Percentiles rank a stretch among this genome's conserved stretches.
Evolutionary conservation across 129 eudicot species (phyloP).

Genomic region (Erigeron canadensis): DNA sequence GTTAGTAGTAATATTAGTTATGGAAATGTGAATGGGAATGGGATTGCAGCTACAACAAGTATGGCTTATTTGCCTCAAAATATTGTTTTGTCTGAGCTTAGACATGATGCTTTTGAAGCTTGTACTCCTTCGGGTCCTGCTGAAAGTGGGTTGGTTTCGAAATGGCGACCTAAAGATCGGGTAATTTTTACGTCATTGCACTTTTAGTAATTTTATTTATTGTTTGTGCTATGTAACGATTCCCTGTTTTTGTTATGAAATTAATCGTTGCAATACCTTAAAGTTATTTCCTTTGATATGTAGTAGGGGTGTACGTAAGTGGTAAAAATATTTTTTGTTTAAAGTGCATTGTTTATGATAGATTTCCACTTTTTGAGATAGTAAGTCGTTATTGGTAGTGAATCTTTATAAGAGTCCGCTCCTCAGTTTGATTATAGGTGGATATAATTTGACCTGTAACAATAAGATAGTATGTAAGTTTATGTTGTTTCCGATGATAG

Average conservation of each 20-base stretch:
- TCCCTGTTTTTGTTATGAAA: too few relatives aligned
- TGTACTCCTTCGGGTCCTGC: slow-evolving; percentile 72
- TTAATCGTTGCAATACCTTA: too few relatives aligned
- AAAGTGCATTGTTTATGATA: not conserved
- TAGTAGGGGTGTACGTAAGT: too few relatives aligned
- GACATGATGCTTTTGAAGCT: slow-evolving; percentile 84
- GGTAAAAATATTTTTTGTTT: too few relatives aligned
- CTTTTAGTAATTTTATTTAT: not conserved
- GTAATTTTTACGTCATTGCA: slow-evolving; percentile 36
- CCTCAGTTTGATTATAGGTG: not conserved
- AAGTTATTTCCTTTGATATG: too few relatives aligned
- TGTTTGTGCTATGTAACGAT: not conserved
- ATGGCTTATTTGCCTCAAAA: slow-evolving; percentile 89
- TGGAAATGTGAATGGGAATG: slow-evolving; percentile 37
- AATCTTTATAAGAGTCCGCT: not conserved
- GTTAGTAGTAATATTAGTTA: slow-evolving; percentile 46
- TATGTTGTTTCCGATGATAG: not conserved
- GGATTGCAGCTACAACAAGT: slow-evolving; percentile 52
- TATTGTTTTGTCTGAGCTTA: slow-evolving; percentile 71
- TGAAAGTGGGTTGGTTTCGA: slow-evolving; percentile 77
- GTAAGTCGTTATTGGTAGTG: not conserved
- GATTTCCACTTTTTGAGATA: too few relatives aligned
- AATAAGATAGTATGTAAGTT: not conserved
- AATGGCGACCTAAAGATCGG: slow-evolving; percentile 91
- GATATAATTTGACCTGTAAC: not conserved